Conservation (phyloP, 352 stramenopile genomes). For the Phytophthora podocarpi region DNA sequence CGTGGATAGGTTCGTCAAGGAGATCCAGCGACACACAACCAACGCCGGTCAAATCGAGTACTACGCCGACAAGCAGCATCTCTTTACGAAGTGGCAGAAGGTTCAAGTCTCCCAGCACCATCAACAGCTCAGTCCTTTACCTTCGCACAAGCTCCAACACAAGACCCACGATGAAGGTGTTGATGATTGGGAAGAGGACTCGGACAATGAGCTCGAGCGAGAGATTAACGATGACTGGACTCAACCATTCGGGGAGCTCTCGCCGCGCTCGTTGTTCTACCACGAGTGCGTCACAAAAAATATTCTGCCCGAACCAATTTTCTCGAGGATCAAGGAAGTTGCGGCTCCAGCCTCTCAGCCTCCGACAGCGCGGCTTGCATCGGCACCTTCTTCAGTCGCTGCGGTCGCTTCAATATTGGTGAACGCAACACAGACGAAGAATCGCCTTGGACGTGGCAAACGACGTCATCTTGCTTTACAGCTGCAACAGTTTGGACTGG, state of each 20-base stretch:
- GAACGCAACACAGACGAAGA: conserved; percentile 34
- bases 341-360: conserved; percentile 10
- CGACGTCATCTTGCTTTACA: conserved; percentile 59
- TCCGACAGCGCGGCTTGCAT: conserved; percentile 7
- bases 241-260: conserved; percentile 44
- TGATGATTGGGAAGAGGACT: background rate
- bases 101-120: conserved; percentile 63
- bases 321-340: conserved; percentile 70
- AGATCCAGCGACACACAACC: conserved; percentile 63
- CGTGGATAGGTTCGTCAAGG: conserved; percentile 53
- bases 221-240: conserved; percentile 11
- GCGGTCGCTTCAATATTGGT: conserved; percentile 48
- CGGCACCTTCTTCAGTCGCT: conserved; percentile 36
- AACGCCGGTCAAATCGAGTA: conserved; percentile 66
- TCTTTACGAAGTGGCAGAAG: conserved; percentile 82
- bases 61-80: conserved; percentile 70
- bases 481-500: conserved; percentile 76
- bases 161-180: background rate
- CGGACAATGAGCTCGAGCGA: conserved; percentile 8
- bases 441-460: conserved; percentile 43
- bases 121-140: conserved; percentile 26
- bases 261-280: conserved; percentile 71
- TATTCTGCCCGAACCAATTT: conserved; percentile 69
- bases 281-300: conserved; percentile 64
- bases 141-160: background rate